phyloP scores from a whole-genome alignment of 139 green algal species.

The Astrephomene gubernaculifera region DNA sequence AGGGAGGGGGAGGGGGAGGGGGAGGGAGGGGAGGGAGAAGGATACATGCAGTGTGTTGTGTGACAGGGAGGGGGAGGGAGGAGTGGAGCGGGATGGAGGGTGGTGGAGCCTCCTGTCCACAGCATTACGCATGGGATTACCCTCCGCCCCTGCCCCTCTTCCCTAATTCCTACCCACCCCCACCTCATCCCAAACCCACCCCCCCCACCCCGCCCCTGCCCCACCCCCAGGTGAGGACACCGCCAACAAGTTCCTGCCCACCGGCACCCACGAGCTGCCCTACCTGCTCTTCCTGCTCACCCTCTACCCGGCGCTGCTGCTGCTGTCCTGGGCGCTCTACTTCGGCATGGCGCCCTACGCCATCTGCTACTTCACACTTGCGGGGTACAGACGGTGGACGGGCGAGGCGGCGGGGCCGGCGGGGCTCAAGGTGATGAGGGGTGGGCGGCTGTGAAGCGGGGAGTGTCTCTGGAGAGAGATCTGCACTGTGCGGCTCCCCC shows the following conservation, averaged over 20 bases:
- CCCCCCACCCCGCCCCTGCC: neutral
- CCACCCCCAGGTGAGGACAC: constrained; percentile 1
- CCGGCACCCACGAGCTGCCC: neutral
- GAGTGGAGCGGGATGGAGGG: no score
- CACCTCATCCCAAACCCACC: neutral
- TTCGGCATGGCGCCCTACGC: constrained; percentile 14
- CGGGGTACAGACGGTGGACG: constrained; percentile 4
- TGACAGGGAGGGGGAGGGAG: neutral
- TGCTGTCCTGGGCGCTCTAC: neutral
- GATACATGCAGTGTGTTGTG: neutral
- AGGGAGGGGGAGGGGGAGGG: neutral
- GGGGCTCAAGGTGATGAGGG: no score
- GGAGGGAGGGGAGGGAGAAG: no score
- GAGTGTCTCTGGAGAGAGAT: no score
- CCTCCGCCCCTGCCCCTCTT: no score
- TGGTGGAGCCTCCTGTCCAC: no score
- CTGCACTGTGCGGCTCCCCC: no score
- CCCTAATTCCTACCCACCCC: neutral
- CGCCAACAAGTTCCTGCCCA: constrained; percentile 10
- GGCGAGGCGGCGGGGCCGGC: neutral
- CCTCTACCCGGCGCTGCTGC: neutral
- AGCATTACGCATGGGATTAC: no score
- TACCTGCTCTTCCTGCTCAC: constrained; percentile 19
- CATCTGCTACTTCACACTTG: neutral
- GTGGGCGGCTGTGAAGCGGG: no score